Evolutionary conservation across 2,329 filamentous ascomycete genomes (phyloP), one percentile per base, ranked within the genome.

Genomic region (Diaporthe batatas): DNA sequence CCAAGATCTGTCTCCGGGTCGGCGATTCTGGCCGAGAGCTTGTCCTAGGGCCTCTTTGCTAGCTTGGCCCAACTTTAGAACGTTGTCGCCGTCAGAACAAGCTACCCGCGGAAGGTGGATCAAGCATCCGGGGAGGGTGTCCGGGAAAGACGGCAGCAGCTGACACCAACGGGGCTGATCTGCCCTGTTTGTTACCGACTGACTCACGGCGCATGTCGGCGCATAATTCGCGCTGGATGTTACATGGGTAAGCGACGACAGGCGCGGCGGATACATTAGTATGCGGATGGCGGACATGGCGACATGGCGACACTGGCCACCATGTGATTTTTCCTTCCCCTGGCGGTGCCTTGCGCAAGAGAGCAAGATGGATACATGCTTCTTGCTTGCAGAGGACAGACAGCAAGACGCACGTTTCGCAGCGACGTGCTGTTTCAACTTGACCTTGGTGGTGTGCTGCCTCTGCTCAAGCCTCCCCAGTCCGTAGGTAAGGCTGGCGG

Each of bases 391-490:
- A 36, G n/a, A 23, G 51, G 59, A 14, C 21, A 51, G 14, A 47
- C 10, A 65, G 21, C 59, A n/a, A 23, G n/a, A 16, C 3, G 29
- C 44, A 65, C 25, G 62, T 65, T 65, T 25, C 29, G 62, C 44
- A 51, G 62, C 62, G 21, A 65, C 32, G 44, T 65, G 44, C 44
- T 65, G 62, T 65, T 65, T 65, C 62, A 67, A 49, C 36, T 36
- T n/a, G 18, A 25, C 32, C 47, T 5, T 53, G 47, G n/a, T 67
- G 62, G 47, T 67, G 62, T 67, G 62, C 62, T 25, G 62, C 14
- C n/a, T 4, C 4, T 67, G 39, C 44, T 53, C 62, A 67, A 39
- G 62, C 62, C 12, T 67, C 47, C 62, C 62, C 47, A 16, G 62
- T 67, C 62, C 44, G 47, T 42, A 67, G 29, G 32, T 42, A 67